Conservation (phyloP, 306 rosid genomes). For the Canavalia ensiformis region DNA sequence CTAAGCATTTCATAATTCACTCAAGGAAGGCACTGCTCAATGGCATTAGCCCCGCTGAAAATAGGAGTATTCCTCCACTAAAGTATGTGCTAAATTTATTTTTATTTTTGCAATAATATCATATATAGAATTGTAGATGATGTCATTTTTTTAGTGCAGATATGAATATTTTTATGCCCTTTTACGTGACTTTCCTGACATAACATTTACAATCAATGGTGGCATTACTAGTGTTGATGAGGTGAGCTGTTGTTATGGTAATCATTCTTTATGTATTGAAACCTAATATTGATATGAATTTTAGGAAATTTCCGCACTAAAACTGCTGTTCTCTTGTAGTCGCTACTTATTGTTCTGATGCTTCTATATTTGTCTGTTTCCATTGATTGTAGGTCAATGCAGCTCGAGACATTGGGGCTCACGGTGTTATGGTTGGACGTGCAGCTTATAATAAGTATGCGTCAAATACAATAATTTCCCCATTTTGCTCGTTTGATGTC, state of each 20-base stretch:
- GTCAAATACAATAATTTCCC: not conserved
- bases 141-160: constrained; percentile 56
- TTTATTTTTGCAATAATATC: constrained; percentile 39
- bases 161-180: constrained; percentile 93
- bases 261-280: constrained; percentile 31
- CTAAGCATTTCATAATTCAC: constrained; percentile 91
- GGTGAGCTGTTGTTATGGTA: constrained; percentile 62
- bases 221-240: constrained; percentile 83
- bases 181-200: constrained; percentile 92
- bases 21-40: constrained; percentile 95
- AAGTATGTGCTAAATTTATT: constrained; percentile 63
- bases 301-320: constrained; percentile 9
- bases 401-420: constrained; percentile 86
- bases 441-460: constrained; percentile 82
- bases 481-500: constrained; percentile 13
- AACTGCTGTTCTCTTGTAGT: not conserved
- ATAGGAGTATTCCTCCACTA: constrained; percentile 89
- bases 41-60: constrained; percentile 98
- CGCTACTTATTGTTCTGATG: constrained; percentile 33
- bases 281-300: constrained; percentile 23
- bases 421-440: constrained; percentile 98
- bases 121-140: constrained; percentile 19
- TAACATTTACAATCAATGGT: constrained; percentile 92
- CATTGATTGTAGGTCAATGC: constrained; percentile 68
- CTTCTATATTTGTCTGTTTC: constrained; percentile 38